These are phyloP conservation scores for Wickerhamiella alocasiicola DNA, from an alignment of 805 yeast species.

Conservation along the genomic window DNA sequence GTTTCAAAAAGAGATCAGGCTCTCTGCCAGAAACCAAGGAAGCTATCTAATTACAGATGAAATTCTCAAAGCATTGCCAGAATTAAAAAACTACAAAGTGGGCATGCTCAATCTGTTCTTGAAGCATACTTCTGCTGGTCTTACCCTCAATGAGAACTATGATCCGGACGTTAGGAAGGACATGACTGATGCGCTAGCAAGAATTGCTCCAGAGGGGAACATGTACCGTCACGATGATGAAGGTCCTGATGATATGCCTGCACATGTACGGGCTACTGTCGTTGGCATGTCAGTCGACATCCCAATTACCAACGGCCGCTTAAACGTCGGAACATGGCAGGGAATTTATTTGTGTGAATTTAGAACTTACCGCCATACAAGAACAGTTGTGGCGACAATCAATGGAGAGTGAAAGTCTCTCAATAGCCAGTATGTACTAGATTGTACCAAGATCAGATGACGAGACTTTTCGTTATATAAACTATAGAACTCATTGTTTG, in stretches of 20 bases:
- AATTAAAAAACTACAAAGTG: conserved; percentile 43
- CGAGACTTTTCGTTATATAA: no score
- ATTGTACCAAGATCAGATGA: no score
- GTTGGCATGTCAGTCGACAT: conserved; percentile 54
- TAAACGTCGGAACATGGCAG: conserved; percentile 77
- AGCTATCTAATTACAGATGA: conserved; percentile 63
- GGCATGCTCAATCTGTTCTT: conserved; percentile 57
- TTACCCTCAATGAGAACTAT: conserved; percentile 66
- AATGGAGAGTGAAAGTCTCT: no score
- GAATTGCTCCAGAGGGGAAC: conserved; percentile 54
- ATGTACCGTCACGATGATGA: conserved; percentile 55
- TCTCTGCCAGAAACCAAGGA: conserved; percentile 51
- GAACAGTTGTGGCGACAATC: conserved; percentile 61
- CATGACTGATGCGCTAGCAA: conserved; percentile 49
- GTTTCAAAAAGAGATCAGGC: conserved; percentile 46
- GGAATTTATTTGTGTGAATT: conserved; percentile 70
- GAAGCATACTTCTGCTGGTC: conserved; percentile 70
- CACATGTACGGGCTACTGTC: conserved; percentile 50
- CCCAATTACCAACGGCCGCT: conserved; percentile 55
- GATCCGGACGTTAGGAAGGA: conserved; percentile 68
- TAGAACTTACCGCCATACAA: conserved; percentile 47
- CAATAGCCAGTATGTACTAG: no score
- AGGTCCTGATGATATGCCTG: conserved; percentile 74
- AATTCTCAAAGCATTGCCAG: conserved; percentile 42
- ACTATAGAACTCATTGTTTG: no score